Evolutionary conservation across 192 early-diverging fungal genomes (phyloP).

Genomic region (Umbelopsis sp.): DNA sequence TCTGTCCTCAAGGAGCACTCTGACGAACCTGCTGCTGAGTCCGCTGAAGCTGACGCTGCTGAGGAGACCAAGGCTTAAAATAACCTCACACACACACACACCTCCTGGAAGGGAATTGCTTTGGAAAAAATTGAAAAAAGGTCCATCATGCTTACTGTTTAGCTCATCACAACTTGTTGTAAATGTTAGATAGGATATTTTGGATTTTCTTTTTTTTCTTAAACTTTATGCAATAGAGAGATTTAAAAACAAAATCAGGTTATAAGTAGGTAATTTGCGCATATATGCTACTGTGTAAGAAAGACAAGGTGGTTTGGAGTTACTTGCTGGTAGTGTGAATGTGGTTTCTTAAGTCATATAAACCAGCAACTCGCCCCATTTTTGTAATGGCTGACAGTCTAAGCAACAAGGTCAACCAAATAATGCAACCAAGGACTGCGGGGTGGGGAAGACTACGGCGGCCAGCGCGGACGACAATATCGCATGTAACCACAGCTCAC

Average conservation of each 20-base stretch:
- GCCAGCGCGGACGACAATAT: not conserved
- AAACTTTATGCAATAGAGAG: conserved; percentile 19
- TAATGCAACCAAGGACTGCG: too few relatives aligned
- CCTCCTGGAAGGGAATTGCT: conserved; percentile 26
- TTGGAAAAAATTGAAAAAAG: not conserved
- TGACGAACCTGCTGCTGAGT: not conserved
- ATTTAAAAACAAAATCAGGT: not conserved
- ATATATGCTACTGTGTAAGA: too few relatives aligned
- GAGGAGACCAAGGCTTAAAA: conserved; percentile 19
- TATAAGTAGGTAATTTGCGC: not conserved
- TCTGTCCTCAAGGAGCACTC: conserved; percentile 75
- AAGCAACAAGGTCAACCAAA: too few relatives aligned
- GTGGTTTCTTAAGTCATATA: too few relatives aligned
- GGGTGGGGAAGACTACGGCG: too few relatives aligned
- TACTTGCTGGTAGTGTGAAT: too few relatives aligned
- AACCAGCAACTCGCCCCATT: too few relatives aligned
- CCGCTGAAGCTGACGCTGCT: not conserved
- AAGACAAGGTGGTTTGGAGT: too few relatives aligned
- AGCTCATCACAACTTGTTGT: too few relatives aligned
- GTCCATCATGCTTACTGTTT: too few relatives aligned
- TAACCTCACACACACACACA: not conserved
- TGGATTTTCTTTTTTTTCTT: not conserved
- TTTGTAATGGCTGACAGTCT: too few relatives aligned
- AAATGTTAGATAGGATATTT: too few relatives aligned
- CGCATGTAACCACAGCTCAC: not conserved